Evolutionary conservation across 495 filamentous ascomycete species (phyloP), one percentile per base, ranked within the genome.

Genomic region (Bacidia rubella): DNA sequence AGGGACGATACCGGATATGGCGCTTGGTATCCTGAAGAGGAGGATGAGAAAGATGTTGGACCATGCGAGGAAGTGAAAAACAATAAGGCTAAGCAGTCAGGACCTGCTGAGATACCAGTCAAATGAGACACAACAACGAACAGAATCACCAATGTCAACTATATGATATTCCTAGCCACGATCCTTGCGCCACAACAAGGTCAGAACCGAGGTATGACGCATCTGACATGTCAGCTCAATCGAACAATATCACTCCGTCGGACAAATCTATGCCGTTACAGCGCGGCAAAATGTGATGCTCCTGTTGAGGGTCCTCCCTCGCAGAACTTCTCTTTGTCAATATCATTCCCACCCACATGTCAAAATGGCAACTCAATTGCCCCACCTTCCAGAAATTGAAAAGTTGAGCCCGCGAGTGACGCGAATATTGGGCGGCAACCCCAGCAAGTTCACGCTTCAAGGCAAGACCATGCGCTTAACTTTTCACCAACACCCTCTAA

Each of bases 351-450:
- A 15, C 7, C 15, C 29, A 15, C 15, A 35, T 35, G 29, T 7
- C 20, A 42, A 22, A 24, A 78, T 77, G 75, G 70, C 70, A 39
- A 63, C 68, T 21, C 66, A 70, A 47, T 62, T 77, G 12, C 62
- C 70, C 43, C 59, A 72, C 2, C 70, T 89, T 35, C 76, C 76
- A 17, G 82, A 86, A 51, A 69, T 85, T 39, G 74, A 83, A 61
- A 71, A 78, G 44, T 73, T 90, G 39, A 81, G 79, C 55, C 69
- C 80, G 1, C 68, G 70, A 12, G 79, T 83, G 17, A 81, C 87
- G 56, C 74, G 87, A 52, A 82, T 94, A 49, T 70, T 94, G 10
- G 87, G 78, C 49, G 85, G 83, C 12, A 93, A 94, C 64, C 85
- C 87, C 9, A 77, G 82, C 57, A 90, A 90, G 70, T 76, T 76